phyloP scores from a whole-genome alignment of 352 stramenopile species.

The Globisporangium acanthophoron region DNA sequence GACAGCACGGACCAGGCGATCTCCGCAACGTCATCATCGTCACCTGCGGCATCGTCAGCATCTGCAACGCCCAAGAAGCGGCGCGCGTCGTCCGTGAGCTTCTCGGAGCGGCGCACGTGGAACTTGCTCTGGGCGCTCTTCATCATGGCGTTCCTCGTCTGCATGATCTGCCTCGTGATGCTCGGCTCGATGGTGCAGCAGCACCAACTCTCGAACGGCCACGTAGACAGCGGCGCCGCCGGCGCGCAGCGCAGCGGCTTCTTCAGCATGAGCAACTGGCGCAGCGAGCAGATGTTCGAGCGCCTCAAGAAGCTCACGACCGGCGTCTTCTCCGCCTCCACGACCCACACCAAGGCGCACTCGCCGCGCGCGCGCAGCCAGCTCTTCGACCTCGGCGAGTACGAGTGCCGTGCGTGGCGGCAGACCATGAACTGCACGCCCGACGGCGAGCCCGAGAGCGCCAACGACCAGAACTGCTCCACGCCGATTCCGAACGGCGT shows the following conservation, averaged over 20 bases:
- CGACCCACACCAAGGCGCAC: conserved; percentile 3
- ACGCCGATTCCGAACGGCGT: conserved; percentile 18
- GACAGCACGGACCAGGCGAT: conserved; percentile 15
- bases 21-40: not conserved
- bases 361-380: conserved; percentile 13
- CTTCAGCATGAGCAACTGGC: conserved; percentile 26
- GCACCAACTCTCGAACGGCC: conserved; percentile 35
- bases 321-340: conserved; percentile 4
- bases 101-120: conserved; percentile 26
- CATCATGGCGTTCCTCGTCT: conserved; percentile 32
- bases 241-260: conserved; percentile 22
- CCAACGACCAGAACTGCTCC: conserved; percentile 16
- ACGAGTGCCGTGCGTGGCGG: conserved; percentile 25
- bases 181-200: conserved; percentile 44
- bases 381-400: conserved; percentile 23
- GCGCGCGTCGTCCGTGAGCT: not conserved
- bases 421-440: conserved; percentile 16
- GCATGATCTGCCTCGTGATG: conserved; percentile 45
- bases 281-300: conserved; percentile 31
- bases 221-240: conserved; percentile 12
- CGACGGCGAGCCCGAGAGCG: conserved; percentile 4
- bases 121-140: conserved; percentile 46
- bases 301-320: conserved; percentile 26
- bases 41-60: not conserved
- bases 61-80: not conserved